These are phyloP conservation scores for Carex arenaria DNA, from an alignment of 202 grass and related monocot species.

Conservation along the genomic window DNA sequence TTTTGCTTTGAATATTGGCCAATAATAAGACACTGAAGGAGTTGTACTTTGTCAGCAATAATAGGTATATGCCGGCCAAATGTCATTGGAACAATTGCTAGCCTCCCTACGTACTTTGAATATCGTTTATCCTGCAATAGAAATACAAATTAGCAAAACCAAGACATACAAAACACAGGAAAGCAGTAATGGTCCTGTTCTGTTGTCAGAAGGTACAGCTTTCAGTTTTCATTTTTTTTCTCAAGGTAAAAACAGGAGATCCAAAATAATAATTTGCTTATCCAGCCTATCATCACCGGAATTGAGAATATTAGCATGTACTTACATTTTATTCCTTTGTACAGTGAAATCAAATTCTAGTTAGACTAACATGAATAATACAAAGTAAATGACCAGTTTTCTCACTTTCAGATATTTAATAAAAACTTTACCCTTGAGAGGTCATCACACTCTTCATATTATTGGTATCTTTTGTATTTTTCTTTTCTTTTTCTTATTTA, in stretches of 20 bases:
- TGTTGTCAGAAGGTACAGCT: not conserved
- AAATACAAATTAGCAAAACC: slow-evolving; percentile 1
- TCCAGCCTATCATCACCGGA: not conserved
- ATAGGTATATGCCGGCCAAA: slow-evolving; percentile 92
- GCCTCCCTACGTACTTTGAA: slow-evolving; percentile 66
- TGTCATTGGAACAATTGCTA: slow-evolving; percentile 96
- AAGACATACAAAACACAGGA: not conserved
- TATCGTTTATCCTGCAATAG: slow-evolving; percentile 79
- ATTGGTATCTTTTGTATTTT: not conserved
- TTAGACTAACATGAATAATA: not conserved
- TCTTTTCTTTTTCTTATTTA: not conserved
- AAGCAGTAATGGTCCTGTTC: not conserved
- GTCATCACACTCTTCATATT: not conserved
- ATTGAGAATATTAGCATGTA: not conserved
- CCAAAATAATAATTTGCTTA: not conserved
- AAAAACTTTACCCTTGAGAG: not conserved
- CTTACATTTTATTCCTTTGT: not conserved
- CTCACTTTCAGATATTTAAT: not conserved
- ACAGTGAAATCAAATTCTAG: not conserved
- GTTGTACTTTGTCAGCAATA: slow-evolving; percentile 79
- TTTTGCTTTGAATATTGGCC: slow-evolving; percentile 19
- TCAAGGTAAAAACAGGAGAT: not conserved
- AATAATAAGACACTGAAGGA: slow-evolving; percentile 9
- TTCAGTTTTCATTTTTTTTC: not conserved
- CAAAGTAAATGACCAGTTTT: not conserved